These are phyloP conservation scores for Zymoseptoria brevis DNA, from an alignment of 2,329 filamentous ascomycete genomes.

Conservation along the genomic window DNA sequence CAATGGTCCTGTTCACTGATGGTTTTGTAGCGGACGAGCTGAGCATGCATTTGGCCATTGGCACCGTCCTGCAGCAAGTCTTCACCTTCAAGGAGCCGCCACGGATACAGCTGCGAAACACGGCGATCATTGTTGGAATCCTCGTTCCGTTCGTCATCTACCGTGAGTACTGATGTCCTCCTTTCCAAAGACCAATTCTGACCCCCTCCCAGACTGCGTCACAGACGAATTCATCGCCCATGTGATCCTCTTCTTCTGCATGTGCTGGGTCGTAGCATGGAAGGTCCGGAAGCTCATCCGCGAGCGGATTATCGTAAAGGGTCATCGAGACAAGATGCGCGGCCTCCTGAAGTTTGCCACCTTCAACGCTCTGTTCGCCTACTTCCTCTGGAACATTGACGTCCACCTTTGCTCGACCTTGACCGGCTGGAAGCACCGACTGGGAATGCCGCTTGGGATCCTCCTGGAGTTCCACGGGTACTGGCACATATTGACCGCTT, in stretches of 20 bases:
- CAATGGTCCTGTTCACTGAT: not conserved
- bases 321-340: constrained; percentile 36
- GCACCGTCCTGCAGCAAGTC: constrained; percentile 18
- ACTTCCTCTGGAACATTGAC: constrained; percentile 69
- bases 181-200: not conserved
- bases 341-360: constrained; percentile 14
- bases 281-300: constrained; percentile 14
- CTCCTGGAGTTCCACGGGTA: constrained; percentile 64
- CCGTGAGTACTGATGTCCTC: constrained; percentile 4
- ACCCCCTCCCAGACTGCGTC: constrained; percentile 9
- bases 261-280: constrained; percentile 16
- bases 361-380: constrained; percentile 42
- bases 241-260: constrained; percentile 21
- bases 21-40: constrained; percentile 15
- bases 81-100: constrained; percentile 21
- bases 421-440: constrained; percentile 54
- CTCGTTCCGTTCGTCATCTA: constrained; percentile 23
- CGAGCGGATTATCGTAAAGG: constrained; percentile 11
- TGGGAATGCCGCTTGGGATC: constrained; percentile 71
- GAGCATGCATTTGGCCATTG: constrained; percentile 24
- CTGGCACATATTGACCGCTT: constrained; percentile 70
- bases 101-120: constrained; percentile 15
- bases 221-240: constrained; percentile 24
- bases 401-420: constrained; percentile 65
- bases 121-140: constrained; percentile 18